phyloP scores from a whole-genome alignment of 2,329 filamentous ascomycete species.

The Alternaria incomplexa region DNA sequence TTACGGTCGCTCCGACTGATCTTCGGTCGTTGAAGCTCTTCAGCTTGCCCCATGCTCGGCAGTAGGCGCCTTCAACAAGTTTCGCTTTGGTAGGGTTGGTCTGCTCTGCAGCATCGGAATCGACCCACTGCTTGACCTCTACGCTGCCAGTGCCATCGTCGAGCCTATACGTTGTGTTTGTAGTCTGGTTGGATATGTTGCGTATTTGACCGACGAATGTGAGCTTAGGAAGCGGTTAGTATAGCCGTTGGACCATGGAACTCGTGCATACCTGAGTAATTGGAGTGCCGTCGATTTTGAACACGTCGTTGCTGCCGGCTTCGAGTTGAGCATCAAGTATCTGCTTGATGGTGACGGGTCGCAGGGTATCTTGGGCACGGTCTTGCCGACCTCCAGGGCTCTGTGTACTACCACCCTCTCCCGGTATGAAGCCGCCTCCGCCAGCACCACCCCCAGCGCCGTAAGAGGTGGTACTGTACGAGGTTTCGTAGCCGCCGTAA shows the following conservation, averaged over 20 bases:
- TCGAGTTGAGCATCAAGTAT: slow-evolving; percentile 73
- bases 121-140: slow-evolving; percentile 89
- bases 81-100: slow-evolving; percentile 57
- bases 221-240: slow-evolving; percentile 59
- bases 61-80: slow-evolving; percentile 77
- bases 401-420: slow-evolving; percentile 56
- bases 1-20: slow-evolving; percentile 78
- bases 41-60: slow-evolving; percentile 83
- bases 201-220: slow-evolving; percentile 92
- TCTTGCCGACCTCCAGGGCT: slow-evolving; percentile 51
- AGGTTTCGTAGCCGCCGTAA: slow-evolving; percentile 51
- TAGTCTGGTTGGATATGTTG: slow-evolving; percentile 82
- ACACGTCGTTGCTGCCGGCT: slow-evolving; percentile 66
- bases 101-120: slow-evolving; percentile 61
- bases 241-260: neutral
- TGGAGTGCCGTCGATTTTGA: slow-evolving; percentile 79
- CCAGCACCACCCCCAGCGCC: slow-evolving; percentile 61
- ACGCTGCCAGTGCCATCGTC: slow-evolving; percentile 94
- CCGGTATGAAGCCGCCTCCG: slow-evolving; percentile 67
- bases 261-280: slow-evolving; percentile 62
- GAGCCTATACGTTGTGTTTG: slow-evolving; percentile 89
- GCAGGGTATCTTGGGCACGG: slow-evolving; percentile 82
- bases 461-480: slow-evolving; percentile 60
- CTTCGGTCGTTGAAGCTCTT: slow-evolving; percentile 85
- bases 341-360: slow-evolving; percentile 95